Percentiles rank a stretch among this genome's conserved stretches.
Conservation (phyloP, 805 yeast genomes). For the Crinitomyces ghanaensis region DNA sequence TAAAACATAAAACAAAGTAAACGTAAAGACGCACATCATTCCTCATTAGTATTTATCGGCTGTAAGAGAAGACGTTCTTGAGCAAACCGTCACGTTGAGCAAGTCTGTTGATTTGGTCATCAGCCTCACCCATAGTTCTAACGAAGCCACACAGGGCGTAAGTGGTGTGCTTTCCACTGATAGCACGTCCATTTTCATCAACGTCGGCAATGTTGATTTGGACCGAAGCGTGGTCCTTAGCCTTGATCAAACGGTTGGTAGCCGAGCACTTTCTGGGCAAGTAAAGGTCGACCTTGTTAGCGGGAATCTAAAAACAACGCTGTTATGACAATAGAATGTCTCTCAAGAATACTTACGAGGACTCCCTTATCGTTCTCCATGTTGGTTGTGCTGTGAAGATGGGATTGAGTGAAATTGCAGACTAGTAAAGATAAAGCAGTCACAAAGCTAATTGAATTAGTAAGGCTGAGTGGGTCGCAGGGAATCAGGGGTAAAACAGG, state of each 20-base stretch:
- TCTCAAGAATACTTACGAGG: conserved; percentile 67
- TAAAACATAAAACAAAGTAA: too few species aligned
- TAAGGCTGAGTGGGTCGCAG: too few species aligned
- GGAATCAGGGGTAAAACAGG: too few species aligned
- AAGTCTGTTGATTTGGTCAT: conserved; percentile 97
- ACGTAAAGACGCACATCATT: too few species aligned
- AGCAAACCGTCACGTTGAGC: conserved; percentile 98
- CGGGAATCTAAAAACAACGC: conserved; percentile 13
- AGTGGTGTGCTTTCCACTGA: conserved; percentile 82
- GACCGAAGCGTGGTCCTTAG: conserved; percentile 99
- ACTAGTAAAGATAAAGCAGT: too few species aligned
- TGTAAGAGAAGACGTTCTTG: conserved; percentile 48
- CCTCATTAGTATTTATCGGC: conserved; percentile 22
- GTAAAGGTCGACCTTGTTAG: conserved; percentile 95
- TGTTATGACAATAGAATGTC: not conserved
- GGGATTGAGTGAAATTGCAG: too few species aligned
- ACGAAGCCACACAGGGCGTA: conserved; percentile 96
- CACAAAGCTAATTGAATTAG: too few species aligned
- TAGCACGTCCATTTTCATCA: conserved; percentile 91
- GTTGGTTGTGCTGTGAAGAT: too few species aligned
- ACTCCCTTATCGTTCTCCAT: conserved; percentile 99
- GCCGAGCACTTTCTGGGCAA: conserved; percentile 99
- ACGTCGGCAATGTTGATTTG: conserved; percentile 98
- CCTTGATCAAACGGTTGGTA: conserved; percentile 99
- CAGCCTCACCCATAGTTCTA: conserved; percentile 99